Percentiles rank a stretch among this genome's conserved stretches.
Evolutionary conservation across 306 rosid species (phyloP).

Genomic region (Sindora glabra): DNA sequence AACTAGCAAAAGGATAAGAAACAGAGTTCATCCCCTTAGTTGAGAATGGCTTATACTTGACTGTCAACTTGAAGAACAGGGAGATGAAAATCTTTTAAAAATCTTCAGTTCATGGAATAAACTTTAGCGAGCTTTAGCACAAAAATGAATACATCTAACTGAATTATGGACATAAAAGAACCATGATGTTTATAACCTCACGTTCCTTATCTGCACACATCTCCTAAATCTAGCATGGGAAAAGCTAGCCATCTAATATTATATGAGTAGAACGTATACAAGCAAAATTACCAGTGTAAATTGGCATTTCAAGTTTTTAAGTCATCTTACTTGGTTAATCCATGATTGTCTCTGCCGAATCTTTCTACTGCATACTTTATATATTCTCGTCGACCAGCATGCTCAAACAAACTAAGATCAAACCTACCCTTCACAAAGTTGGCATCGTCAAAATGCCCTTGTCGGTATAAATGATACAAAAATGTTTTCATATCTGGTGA

Average conservation of each 20-base stretch:
- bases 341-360: slow-evolving; percentile 52
- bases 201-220: not conserved
- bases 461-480: slow-evolving; percentile 32
- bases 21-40: too few relatives aligned
- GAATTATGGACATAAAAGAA: not conserved
- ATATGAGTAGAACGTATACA: not conserved
- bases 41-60: too few relatives aligned
- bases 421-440: slow-evolving; percentile 32
- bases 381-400: slow-evolving; percentile 32
- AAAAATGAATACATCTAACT: too few relatives aligned
- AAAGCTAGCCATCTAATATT: not conserved
- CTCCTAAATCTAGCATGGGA: not conserved
- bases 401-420: slow-evolving; percentile 46
- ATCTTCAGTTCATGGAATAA: not conserved
- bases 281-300: too few relatives aligned
- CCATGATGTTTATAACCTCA: not conserved
- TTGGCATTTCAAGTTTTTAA: not conserved
- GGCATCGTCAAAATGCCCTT: slow-evolving; percentile 59
- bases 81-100: too few relatives aligned
- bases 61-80: too few relatives aligned
- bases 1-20: too few relatives aligned
- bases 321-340: slow-evolving; percentile 62
- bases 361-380: slow-evolving; percentile 34
- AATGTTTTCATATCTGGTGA: slow-evolving; percentile 49
- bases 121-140: not conserved